Percentiles rank a stretch among this genome's conserved stretches.
Evolutionary conservation across 306 rosid genomes (phyloP).

Genomic region (Cucurbita moschata): DNA sequence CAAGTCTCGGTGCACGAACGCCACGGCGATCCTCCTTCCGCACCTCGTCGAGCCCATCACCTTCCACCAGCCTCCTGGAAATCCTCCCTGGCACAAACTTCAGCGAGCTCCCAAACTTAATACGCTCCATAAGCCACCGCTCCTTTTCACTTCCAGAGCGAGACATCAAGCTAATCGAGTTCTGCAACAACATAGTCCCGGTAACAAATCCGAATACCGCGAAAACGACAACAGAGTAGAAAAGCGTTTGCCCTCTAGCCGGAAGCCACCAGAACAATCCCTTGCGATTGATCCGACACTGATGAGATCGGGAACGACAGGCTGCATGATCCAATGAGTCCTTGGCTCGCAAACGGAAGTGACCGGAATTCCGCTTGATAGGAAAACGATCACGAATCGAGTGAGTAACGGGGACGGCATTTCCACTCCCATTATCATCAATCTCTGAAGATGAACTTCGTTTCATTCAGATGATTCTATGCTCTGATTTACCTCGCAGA

Average conservation of each 20-base stretch:
- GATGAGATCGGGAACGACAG: slow-evolving; percentile 43
- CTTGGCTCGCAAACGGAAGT: slow-evolving; percentile 17
- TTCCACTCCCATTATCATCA: slow-evolving; percentile 34
- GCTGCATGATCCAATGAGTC: slow-evolving; percentile 32
- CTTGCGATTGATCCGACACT: slow-evolving; percentile 56
- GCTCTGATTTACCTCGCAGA: slow-evolving; percentile 4
- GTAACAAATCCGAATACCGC: slow-evolving; percentile 48
- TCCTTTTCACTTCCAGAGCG: slow-evolving; percentile 33
- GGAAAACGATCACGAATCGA: slow-evolving; percentile 66
- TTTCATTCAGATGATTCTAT: slow-evolving; percentile 25
- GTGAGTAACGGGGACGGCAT: slow-evolving; percentile 27
- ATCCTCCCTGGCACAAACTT: slow-evolving; percentile 58
- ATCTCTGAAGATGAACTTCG: slow-evolving; percentile 48
- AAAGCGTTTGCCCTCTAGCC: slow-evolving; percentile 37
- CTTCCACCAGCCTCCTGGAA: slow-evolving; percentile 28
- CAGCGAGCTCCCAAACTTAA: slow-evolving; percentile 56
- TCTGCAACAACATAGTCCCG: slow-evolving; percentile 79
- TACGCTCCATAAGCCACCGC: slow-evolving; percentile 17
- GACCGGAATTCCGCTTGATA: slow-evolving; percentile 54
- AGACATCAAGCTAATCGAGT: slow-evolving; percentile 55
- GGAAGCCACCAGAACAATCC: slow-evolving; percentile 44
- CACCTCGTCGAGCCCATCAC: slow-evolving; percentile 47
- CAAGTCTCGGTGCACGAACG: slow-evolving; percentile 67
- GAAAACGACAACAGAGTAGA: slow-evolving; percentile 38
- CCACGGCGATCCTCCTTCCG: slow-evolving; percentile 46